Conservation (phyloP, 495 filamentous ascomycete species). For the Tuber aestivum region DNA sequence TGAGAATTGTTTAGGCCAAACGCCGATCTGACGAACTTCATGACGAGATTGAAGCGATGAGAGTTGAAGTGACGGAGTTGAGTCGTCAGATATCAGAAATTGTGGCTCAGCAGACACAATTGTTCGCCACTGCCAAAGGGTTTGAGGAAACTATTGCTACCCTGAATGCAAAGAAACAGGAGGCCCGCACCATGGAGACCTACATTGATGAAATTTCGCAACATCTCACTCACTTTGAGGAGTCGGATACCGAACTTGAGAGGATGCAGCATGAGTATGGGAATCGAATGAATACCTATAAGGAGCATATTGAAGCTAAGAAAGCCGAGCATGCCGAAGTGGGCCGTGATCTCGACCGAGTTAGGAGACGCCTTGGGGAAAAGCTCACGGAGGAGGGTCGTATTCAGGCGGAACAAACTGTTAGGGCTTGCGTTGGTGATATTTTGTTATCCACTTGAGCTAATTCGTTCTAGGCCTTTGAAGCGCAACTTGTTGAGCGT, state of each 20-base stretch:
- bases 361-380: constrained; percentile 54
- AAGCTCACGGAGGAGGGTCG: constrained; percentile 82
- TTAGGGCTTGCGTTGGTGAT: constrained; percentile 7
- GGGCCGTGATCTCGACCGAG: constrained; percentile 55
- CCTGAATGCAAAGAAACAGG: constrained; percentile 67
- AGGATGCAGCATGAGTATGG: constrained; percentile 76
- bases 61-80: constrained; percentile 54
- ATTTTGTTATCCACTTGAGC: constrained; percentile 9
- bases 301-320: constrained; percentile 57
- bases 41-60: constrained; percentile 65
- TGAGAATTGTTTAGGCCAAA: constrained; percentile 34
- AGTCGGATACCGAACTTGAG: constrained; percentile 72
- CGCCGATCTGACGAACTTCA: constrained; percentile 55
- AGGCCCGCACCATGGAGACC: constrained; percentile 55
- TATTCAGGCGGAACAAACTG: constrained; percentile 70
- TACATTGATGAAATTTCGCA: constrained; percentile 53
- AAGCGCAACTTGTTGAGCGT: constrained; percentile 65
- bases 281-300: constrained; percentile 59
- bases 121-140: constrained; percentile 56
- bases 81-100: constrained; percentile 50
- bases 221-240: constrained; percentile 65
- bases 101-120: constrained; percentile 46
- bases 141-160: constrained; percentile 62
- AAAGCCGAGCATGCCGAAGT: constrained; percentile 59
- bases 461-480: constrained; percentile 55